A percentile compares a stretch with the other conserved stretches of the same genome.
Evolutionary conservation across 1,284 basidiomycete species (phyloP).

Genomic region (Heimioporus punctisporus): DNA sequence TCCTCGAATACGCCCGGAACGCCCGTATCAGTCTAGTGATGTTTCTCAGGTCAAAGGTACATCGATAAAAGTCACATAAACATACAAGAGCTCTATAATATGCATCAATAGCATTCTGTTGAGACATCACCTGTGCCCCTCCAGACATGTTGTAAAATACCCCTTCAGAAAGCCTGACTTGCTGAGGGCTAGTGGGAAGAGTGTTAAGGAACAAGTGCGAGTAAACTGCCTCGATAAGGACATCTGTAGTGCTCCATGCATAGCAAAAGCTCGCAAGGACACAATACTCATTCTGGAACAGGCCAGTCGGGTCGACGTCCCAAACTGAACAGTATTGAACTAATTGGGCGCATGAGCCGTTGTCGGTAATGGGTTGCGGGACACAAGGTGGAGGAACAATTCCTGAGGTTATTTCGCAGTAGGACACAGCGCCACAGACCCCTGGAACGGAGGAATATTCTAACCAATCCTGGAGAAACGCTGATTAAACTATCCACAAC

Average conservation of each 20-base stretch:
- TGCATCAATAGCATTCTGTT: slow-evolving; percentile 23
- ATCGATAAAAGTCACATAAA: background rate
- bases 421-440: slow-evolving; percentile 8
- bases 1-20: no score
- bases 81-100: slow-evolving; percentile 23
- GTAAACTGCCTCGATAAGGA: slow-evolving; percentile 16
- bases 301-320: slow-evolving; percentile 10
- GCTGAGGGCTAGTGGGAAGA: slow-evolving; percentile 9
- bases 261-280: slow-evolving; percentile 28
- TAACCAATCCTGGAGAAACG: slow-evolving; percentile 19
- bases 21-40: slow-evolving; percentile 17
- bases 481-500: background rate
- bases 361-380: slow-evolving; percentile 24
- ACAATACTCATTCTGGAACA: slow-evolving; percentile 26
- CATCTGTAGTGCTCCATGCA: slow-evolving; percentile 21
- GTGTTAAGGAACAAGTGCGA: slow-evolving; percentile 1
- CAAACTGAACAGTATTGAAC: slow-evolving; percentile 10
- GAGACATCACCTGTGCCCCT: slow-evolving; percentile 19
- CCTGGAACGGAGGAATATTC: slow-evolving; percentile 23
- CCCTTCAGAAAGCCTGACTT: slow-evolving; percentile 16
- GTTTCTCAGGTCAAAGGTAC: no score
- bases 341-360: slow-evolving; percentile 23
- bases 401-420: slow-evolving; percentile 4
- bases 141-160: slow-evolving; percentile 25
- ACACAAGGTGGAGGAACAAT: slow-evolving; percentile 10